A percentile compares a stretch with the other conserved stretches of the same genome.
Evolutionary conservation across 768 basidiomycete species (phyloP).

Genomic region (Amanita inopinata): DNA sequence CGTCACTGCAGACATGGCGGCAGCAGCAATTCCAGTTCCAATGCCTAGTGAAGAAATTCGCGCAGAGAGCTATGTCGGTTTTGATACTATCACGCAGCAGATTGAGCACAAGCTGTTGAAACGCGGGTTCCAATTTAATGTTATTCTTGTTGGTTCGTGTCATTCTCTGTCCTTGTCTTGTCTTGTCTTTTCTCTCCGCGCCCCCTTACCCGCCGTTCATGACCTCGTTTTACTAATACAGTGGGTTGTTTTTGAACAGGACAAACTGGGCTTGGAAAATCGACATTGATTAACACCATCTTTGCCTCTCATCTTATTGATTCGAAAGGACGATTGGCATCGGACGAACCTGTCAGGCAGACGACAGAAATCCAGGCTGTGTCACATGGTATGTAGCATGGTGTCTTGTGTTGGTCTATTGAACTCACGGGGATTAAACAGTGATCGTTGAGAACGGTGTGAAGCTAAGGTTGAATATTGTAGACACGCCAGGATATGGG

Average conservation of each 20-base stretch:
- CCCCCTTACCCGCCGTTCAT: neutral
- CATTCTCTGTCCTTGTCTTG: conserved; percentile 1
- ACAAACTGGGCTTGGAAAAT: conserved; percentile 97
- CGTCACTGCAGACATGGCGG: conserved; percentile 1
- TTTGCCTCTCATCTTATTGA: conserved; percentile 98
- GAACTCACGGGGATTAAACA: conserved; percentile 20
- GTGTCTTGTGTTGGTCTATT: neutral
- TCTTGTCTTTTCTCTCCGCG: too few species aligned
- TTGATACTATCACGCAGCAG: conserved; percentile 95
- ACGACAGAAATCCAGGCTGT: conserved; percentile 96
- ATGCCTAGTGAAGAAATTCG: conserved; percentile 58
- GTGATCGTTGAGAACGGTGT: conserved; percentile 97
- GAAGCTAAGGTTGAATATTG: conserved; percentile 89
- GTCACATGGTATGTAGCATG: conserved; percentile 70
- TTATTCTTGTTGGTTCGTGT: conserved; percentile 80
- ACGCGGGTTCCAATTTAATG: conserved; percentile 98
- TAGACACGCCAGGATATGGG: conserved; percentile 97
- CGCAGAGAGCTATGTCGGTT: conserved; percentile 91
- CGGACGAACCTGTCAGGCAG: conserved; percentile 85
- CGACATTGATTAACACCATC: conserved; percentile 97
- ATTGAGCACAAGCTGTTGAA: conserved; percentile 99
- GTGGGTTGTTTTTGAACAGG: conserved; percentile 46
- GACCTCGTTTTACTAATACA: neutral
- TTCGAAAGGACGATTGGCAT: conserved; percentile 85
- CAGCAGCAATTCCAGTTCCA: conserved; percentile 5